A percentile compares a stretch with the other conserved stretches of the same genome.
phyloP scores from a whole-genome alignment of 768 basidiomycete genomes.

The Hygrophoropsis aurantiaca region DNA sequence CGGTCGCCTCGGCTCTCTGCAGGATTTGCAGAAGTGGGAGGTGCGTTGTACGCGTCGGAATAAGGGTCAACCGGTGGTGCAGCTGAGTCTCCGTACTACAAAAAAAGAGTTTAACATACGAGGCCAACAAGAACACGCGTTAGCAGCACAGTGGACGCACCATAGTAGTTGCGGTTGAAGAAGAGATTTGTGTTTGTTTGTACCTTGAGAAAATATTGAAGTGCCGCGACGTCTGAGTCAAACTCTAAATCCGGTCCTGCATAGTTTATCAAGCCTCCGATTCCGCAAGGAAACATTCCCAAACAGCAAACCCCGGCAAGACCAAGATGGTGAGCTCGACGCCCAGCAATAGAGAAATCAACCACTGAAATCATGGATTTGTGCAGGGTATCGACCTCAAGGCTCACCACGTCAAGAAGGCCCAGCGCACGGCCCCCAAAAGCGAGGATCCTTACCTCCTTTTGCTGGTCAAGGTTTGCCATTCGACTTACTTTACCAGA shows the following conservation, averaged over 20 bases:
- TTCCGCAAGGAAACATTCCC: constrained; percentile 37
- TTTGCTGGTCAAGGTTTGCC: constrained; percentile 90
- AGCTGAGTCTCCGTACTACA: constrained; percentile 64
- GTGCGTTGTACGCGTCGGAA: constrained; percentile 77
- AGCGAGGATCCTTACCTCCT: constrained; percentile 99
- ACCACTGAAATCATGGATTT: constrained; percentile 12
- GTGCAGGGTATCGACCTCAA: constrained; percentile 91
- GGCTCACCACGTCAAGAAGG: constrained; percentile 99
- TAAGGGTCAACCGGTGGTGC: constrained; percentile 72
- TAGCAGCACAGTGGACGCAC: constrained; percentile 43
- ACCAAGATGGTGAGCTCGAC: constrained; percentile 80
- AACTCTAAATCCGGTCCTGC: constrained; percentile 45
- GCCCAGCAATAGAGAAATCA: constrained; percentile 28
- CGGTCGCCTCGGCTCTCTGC: constrained; percentile 45
- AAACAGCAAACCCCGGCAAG: constrained; percentile 56
- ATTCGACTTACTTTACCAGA: constrained; percentile 7
- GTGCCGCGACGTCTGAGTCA: constrained; percentile 34
- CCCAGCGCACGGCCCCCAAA: constrained; percentile 90
- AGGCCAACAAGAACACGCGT: constrained; percentile 8
- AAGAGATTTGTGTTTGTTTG: constrained; percentile 42
- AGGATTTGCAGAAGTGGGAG: constrained; percentile 41
- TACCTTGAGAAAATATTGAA: constrained; percentile 36
- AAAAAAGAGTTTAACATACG: constrained; percentile 10
- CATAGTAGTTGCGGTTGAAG: constrained; percentile 66
- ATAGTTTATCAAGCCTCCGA: constrained; percentile 68